Conservation (phyloP, 2,329 filamentous ascomycete genomes). For the Dactylellina sp. region DNA sequence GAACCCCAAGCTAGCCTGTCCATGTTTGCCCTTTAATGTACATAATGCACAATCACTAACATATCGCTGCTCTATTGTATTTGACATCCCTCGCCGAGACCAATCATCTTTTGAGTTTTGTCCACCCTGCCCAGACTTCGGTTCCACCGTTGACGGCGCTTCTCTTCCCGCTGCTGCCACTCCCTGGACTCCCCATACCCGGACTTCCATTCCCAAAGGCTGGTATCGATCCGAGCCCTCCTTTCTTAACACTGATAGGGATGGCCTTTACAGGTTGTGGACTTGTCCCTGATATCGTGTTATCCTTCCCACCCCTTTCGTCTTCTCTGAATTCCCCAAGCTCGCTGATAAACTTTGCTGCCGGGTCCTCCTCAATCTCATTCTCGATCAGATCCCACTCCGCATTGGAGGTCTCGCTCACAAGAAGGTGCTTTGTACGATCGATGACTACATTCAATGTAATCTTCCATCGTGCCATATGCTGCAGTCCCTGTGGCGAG, state of each 20-base stretch:
- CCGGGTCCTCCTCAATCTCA: conserved; percentile 54
- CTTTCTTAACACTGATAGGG: conserved; percentile 47
- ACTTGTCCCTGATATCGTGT: conserved; percentile 19
- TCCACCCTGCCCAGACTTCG: conserved; percentile 54
- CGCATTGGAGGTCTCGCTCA: conserved; percentile 53
- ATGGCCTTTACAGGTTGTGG: conserved; percentile 54
- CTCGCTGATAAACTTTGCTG: conserved; percentile 54
- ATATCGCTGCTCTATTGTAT: neutral
- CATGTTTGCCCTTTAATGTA: conserved; percentile 35
- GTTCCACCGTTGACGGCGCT: conserved; percentile 46
- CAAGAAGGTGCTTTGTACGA: conserved; percentile 48
- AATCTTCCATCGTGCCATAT: conserved; percentile 56
- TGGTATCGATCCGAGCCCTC: conserved; percentile 47
- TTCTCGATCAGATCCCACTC: conserved; percentile 56
- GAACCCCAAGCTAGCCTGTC: conserved; percentile 34
- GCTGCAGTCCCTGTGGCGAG: conserved; percentile 45
- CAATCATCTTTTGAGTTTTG: conserved; percentile 48
- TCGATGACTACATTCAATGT: conserved; percentile 51
- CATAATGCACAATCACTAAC: conserved; percentile 31
- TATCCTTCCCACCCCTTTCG: conserved; percentile 29
- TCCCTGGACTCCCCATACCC: conserved; percentile 37
- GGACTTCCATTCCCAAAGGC: conserved; percentile 52
- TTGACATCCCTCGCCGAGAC: neutral
- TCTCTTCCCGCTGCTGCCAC: conserved; percentile 50
- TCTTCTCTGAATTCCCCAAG: conserved; percentile 51